Base-by-base conservation (phyloP, 768 basidiomycete species). In the Tricholoma bakamatsutake region DNA sequence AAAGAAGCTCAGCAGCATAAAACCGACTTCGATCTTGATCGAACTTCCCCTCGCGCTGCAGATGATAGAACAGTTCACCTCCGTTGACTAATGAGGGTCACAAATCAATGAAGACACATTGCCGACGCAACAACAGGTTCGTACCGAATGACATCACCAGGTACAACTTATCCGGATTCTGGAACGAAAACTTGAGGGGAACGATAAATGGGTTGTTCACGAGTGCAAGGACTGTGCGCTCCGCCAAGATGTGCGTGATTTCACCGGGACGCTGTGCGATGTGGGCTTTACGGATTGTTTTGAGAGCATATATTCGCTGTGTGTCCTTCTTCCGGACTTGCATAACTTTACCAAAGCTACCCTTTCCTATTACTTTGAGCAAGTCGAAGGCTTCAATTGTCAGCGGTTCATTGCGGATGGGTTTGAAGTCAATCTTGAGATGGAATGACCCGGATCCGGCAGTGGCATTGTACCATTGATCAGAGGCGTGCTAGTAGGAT, bases 161-260 rank as follows among this genome's bases (percentile, higher is more conserved):
- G 69, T 99, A 99, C 5, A 99, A 77, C 70, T 99, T 99, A 69
- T 98, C 96, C 1, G 90, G 90, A 57, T 88, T 94, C 74, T 99
- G 96, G 81, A 98, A 99, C 4, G 93, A 96, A 72, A 99, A 98
- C 68, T 99, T 98, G 70, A 99, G 85, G 17, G 96, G 97, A 0
- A 98, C 97, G 70, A 99, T 98, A 76, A 99, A 99, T 0, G 96
- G 96, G 66, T 94, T 97, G 74, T 98, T 97, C 57, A 99, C 97
- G 53, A 98, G 80, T 0, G 96, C 96, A 47, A 98, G 80, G 24
- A 99, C 96, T 0, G 96, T 98, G 61, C 97, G 81, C 75, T 99
- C 96, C 4, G 96, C 96, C 37, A 98, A 80, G 58, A 98, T 98
- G 68, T 98, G 97, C 2, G 93, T 98, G 63, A 99, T 98, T 74